These are phyloP conservation scores for Polytolypa hystricis DNA, from an alignment of 2,329 filamentous ascomycete species.

Conservation along the genomic window DNA sequence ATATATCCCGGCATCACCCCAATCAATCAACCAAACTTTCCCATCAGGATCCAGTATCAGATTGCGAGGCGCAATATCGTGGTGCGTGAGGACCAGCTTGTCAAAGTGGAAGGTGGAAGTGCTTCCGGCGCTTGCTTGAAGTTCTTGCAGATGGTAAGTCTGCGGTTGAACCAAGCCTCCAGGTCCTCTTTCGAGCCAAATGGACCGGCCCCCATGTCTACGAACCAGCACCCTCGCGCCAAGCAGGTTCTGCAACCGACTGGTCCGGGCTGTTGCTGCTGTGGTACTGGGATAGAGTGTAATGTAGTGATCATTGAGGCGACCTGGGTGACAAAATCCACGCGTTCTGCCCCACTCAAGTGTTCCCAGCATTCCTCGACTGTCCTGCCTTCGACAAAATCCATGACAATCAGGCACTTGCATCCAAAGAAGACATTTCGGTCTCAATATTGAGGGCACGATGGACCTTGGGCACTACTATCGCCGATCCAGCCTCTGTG, in stretches of 20 bases:
- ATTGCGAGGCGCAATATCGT: constrained; percentile 11
- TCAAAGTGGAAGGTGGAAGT: constrained; percentile 8
- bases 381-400: constrained; percentile 16
- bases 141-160: constrained; percentile 14
- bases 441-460: constrained; percentile 14
- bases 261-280: constrained; percentile 8
- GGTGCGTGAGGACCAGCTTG: constrained; percentile 10
- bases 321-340: constrained; percentile 12
- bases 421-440: constrained; percentile 15
- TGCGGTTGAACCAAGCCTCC: constrained; percentile 16
- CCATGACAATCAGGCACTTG: constrained; percentile 18
- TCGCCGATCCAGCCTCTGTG: constrained; percentile 9
- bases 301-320: constrained; percentile 16
- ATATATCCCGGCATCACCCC: constrained; percentile 14
- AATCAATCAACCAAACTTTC: constrained; percentile 11
- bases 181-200: constrained; percentile 8
- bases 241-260: constrained; percentile 9
- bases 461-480: constrained; percentile 15
- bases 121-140: constrained; percentile 9
- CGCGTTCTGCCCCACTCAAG: constrained; percentile 9
- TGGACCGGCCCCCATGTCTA: constrained; percentile 6
- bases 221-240: background rate
- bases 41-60: constrained; percentile 9
- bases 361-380: constrained; percentile 15
- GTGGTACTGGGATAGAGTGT: constrained; percentile 11